These are phyloP conservation scores for Speleostelium caveatum DNA, from an alignment of 78 protist species.

Conservation along the genomic window DNA sequence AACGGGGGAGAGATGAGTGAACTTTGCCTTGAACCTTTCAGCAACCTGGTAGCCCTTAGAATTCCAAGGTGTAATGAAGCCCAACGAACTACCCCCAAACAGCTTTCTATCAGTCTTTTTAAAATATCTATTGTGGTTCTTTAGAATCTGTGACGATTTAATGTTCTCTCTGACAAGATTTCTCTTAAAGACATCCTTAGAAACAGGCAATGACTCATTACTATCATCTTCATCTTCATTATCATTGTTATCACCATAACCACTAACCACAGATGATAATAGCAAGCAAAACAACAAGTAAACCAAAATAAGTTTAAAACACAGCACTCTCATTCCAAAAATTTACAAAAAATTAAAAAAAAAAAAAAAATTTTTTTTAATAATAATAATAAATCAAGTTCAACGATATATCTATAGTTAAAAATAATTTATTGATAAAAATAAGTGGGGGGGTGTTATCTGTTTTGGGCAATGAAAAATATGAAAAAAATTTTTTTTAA, in stretches of 20 bases:
- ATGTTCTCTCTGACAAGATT: conserved; percentile 50
- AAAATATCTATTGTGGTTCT: background rate
- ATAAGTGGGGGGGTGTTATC: too few relatives aligned
- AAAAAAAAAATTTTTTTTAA: background rate
- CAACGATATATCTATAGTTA: too few relatives aligned
- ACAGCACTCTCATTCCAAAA: background rate
- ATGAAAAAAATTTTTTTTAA: too few relatives aligned
- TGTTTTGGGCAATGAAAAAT: too few relatives aligned
- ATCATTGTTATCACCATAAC: background rate
- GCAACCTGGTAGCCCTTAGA: conserved; percentile 28
- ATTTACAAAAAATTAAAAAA: background rate
- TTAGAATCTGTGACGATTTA: background rate
- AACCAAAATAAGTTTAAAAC: background rate
- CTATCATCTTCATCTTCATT: background rate
- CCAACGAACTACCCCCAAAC: conserved; percentile 16
- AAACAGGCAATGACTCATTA: background rate
- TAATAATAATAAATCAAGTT: too few relatives aligned
- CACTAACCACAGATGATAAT: background rate
- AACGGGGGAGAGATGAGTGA: conserved; percentile 57
- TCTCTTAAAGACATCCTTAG: conserved; percentile 34
- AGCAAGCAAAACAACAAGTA: background rate
- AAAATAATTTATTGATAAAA: too few relatives aligned
- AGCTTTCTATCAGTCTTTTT: background rate
- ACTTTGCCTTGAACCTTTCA: conserved; percentile 7
- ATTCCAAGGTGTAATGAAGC: conserved; percentile 67